Percentiles rank a stretch among this genome's conserved stretches.
These are phyloP conservation scores for Annulohypoxylon maeteangense DNA, from an alignment of 495 filamentous ascomycete species.

Conservation along the genomic window DNA sequence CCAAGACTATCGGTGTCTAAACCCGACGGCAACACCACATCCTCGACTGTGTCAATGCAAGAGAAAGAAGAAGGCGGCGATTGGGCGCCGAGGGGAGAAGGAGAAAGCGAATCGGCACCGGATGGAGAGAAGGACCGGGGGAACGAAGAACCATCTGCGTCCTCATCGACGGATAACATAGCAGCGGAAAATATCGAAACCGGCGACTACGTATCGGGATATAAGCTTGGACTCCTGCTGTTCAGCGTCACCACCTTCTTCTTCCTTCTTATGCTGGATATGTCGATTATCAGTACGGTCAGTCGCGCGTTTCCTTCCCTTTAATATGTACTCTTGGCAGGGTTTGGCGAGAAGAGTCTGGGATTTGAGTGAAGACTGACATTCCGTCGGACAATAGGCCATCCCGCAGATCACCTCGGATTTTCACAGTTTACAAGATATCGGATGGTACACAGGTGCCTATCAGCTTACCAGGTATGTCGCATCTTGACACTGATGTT, in stretches of 20 bases:
- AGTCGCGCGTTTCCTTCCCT: conserved; percentile 48
- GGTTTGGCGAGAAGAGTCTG: conserved; percentile 1
- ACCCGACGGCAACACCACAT: conserved; percentile 12
- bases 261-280: conserved; percentile 63
- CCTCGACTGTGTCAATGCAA: conserved; percentile 9
- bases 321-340: neutral
- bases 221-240: conserved; percentile 39
- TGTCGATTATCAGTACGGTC: conserved; percentile 61
- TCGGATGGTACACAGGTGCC: conserved; percentile 64
- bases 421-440: conserved; percentile 56
- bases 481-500: too few species aligned
- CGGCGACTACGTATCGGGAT: conserved; percentile 41
- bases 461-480: conserved; percentile 52
- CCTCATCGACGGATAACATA: conserved; percentile 10
- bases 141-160: neutral
- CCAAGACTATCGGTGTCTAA: neutral
- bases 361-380: conserved; percentile 10
- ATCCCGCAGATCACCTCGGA: conserved; percentile 55
- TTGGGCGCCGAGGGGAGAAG: neutral
- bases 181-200: conserved; percentile 17
- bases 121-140: conserved; percentile 17
- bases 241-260: conserved; percentile 52
- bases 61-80: conserved; percentile 17
- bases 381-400: conserved; percentile 38
- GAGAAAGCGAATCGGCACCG: neutral